Percentiles rank a stretch among this genome's conserved stretches.
phyloP scores from a whole-genome alignment of 2,329 filamentous ascomycete genomes.

The Fragosphaeria purpurea region DNA sequence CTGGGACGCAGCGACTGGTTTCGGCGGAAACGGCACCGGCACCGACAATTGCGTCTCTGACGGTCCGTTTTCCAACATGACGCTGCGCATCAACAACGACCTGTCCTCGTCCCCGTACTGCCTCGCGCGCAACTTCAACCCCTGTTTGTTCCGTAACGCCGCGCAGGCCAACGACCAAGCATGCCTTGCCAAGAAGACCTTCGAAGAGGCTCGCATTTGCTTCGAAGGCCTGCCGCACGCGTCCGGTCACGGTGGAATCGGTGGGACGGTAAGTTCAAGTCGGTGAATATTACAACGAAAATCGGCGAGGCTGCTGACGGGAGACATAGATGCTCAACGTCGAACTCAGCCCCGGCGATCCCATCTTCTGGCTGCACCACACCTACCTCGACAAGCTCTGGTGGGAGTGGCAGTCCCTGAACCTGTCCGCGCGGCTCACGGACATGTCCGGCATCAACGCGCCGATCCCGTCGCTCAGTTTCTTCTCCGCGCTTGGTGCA shows the following conservation, averaged over 20 bases:
- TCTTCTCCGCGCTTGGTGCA: neutral
- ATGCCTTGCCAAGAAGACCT: constrained; percentile 21
- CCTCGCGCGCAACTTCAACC: neutral
- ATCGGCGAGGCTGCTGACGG: too few species aligned
- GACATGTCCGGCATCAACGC: constrained; percentile 8
- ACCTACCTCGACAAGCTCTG: constrained; percentile 24
- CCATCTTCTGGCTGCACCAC: constrained; percentile 26
- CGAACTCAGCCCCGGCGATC: constrained; percentile 24
- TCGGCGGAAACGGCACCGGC: constrained; percentile 19
- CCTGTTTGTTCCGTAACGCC: constrained; percentile 16
- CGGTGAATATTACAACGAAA: too few species aligned
- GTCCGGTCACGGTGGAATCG: neutral
- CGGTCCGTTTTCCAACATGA: constrained; percentile 20
- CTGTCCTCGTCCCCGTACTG: neutral
- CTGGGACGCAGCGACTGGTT: constrained; percentile 18
- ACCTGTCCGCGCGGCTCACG: constrained; percentile 9
- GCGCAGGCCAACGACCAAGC: constrained; percentile 19
- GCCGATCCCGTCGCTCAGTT: neutral
- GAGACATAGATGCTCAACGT: constrained; percentile 12
- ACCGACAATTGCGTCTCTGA: constrained; percentile 22
- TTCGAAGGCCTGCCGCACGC: constrained; percentile 18
- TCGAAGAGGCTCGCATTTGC: constrained; percentile 23
- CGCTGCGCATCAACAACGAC: constrained; percentile 17
- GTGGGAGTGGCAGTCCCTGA: constrained; percentile 22
- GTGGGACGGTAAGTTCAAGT: constrained; percentile 15